phyloP scores from a whole-genome alignment of 2,329 filamentous ascomycete species.

The Fusarium sp. region DNA sequence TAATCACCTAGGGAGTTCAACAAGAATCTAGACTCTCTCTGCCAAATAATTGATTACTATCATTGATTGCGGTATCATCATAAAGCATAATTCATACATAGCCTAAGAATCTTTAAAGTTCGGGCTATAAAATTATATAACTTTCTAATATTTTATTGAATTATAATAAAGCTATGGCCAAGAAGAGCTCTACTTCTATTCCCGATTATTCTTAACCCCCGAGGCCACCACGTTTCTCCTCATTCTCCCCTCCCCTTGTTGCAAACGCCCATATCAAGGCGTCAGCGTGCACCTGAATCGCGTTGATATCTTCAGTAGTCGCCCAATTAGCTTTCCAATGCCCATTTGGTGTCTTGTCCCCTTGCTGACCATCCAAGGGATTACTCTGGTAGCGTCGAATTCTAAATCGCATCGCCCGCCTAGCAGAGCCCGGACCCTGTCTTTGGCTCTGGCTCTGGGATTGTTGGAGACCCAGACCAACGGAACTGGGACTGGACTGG shows the following conservation, averaged over 20 bases:
- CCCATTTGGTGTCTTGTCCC: conserved; percentile 1
- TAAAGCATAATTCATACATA: too few relatives aligned
- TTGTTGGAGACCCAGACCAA: conserved; percentile 24
- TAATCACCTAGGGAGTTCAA: too few relatives aligned
- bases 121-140: too few relatives aligned
- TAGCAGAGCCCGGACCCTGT: conserved; percentile 13
- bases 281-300: conserved; percentile 1
- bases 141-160: too few relatives aligned
- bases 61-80: too few relatives aligned
- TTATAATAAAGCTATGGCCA: too few relatives aligned
- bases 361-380: conserved; percentile 12
- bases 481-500: conserved; percentile 26
- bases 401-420: conserved; percentile 10
- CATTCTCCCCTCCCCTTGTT: neutral
- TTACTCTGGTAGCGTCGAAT: conserved; percentile 9
- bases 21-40: too few relatives aligned
- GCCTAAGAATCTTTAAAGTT: too few relatives aligned
- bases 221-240: neutral
- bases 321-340: conserved; percentile 2
- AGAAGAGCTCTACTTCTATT: too few relatives aligned
- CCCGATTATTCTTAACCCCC: too few relatives aligned
- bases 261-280: neutral
- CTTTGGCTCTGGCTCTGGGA: conserved; percentile 4
- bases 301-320: neutral
- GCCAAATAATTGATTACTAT: too few relatives aligned